These are phyloP conservation scores for Dioscorea cayenensis DNA, from an alignment of 116 monocot species.

Conservation along the genomic window DNA sequence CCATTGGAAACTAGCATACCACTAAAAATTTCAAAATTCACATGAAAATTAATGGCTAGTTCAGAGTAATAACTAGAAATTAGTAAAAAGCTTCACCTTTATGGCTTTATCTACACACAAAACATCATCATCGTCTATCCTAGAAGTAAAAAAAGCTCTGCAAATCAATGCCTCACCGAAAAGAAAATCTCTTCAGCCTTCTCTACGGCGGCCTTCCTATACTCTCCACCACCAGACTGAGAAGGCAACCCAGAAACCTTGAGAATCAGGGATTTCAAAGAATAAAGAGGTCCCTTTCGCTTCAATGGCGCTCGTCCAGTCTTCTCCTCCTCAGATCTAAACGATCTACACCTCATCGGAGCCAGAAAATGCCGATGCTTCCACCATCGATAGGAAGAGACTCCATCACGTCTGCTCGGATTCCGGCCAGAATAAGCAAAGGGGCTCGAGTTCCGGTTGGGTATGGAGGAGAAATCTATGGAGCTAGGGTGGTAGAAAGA, in stretches of 20 bases:
- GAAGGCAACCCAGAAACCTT: conserved; percentile 31
- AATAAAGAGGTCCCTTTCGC: conserved; percentile 66
- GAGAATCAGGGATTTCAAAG: conserved; percentile 55
- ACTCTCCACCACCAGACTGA: conserved; percentile 37
- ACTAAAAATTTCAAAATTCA: too few relatives aligned
- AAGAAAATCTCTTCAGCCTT: conserved; percentile 86
- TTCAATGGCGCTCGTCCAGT: conserved; percentile 6
- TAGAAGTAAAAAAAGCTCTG: not conserved
- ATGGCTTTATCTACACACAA: too few relatives aligned
- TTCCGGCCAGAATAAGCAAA: conserved; percentile 8
- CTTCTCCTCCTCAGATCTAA: conserved; percentile 35
- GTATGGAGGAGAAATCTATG: conserved; percentile 7
- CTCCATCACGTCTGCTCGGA: conserved; percentile 8
- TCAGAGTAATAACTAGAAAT: too few relatives aligned
- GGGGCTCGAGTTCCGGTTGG: conserved; percentile 9
- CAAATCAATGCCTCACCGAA: conserved; percentile 40
- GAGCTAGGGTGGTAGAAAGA: conserved; percentile 3
- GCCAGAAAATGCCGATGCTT: not conserved
- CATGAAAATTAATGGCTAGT: too few relatives aligned
- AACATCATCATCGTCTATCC: too few relatives aligned
- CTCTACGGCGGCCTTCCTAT: conserved; percentile 71
- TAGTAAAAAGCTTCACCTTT: too few relatives aligned
- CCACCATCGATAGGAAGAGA: not conserved
- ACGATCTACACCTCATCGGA: conserved; percentile 23
- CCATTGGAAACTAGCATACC: too few relatives aligned